Conservation (phyloP, 768 basidiomycete species). For the Suillus alpinus region DNA sequence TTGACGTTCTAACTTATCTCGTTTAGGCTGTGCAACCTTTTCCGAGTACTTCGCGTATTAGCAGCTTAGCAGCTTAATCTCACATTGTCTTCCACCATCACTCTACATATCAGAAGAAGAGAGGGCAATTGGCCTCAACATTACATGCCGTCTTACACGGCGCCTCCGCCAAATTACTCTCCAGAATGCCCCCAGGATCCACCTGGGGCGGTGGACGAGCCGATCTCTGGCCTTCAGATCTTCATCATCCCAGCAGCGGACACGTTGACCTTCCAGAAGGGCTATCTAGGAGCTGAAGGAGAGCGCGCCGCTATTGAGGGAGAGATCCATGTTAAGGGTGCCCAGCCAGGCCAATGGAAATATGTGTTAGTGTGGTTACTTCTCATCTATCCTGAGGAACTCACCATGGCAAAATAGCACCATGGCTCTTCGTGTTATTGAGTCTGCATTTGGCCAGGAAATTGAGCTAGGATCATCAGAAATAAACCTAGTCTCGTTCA, state of each 20-base stretch:
- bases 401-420: slow-evolving; percentile 41
- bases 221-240: slow-evolving; percentile 51
- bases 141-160: slow-evolving; percentile 36
- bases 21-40: background rate
- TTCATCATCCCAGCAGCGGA: slow-evolving; percentile 71
- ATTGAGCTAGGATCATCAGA: slow-evolving; percentile 66
- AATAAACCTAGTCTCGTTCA: slow-evolving; percentile 51
- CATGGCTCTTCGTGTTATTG: slow-evolving; percentile 63
- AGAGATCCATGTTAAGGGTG: slow-evolving; percentile 81
- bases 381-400: slow-evolving; percentile 10
- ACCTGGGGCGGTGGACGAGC: slow-evolving; percentile 13
- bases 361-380: slow-evolving; percentile 59
- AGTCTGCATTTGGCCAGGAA: slow-evolving; percentile 56
- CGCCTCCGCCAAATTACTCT: slow-evolving; percentile 62
- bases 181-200: slow-evolving; percentile 38
- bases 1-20: background rate
- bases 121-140: background rate
- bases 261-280: slow-evolving; percentile 79
- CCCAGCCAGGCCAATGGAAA: slow-evolving; percentile 53
- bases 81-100: background rate
- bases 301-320: slow-evolving; percentile 84
- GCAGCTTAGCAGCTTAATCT: background rate
- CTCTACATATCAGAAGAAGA: background rate
- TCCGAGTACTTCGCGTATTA: background rate
- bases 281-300: slow-evolving; percentile 79